phyloP scores from a whole-genome alignment of 176 grass and related monocot species.

The Stipa capillata region DNA sequence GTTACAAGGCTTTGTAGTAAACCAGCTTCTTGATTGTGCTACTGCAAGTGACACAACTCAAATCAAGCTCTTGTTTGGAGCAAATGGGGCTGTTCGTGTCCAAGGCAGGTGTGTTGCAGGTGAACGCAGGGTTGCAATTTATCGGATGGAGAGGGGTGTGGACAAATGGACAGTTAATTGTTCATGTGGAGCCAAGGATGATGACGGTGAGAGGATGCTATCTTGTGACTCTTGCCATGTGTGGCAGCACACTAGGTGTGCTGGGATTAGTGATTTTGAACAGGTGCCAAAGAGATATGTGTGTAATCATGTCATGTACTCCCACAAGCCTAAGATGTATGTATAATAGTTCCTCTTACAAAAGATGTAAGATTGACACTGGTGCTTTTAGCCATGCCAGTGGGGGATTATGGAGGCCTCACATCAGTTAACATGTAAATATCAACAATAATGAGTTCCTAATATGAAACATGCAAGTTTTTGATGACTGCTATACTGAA shows the following conservation, averaged over 20 bases:
- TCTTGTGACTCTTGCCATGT: constrained; percentile 64
- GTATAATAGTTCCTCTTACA: constrained; percentile 19
- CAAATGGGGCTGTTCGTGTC: constrained; percentile 17
- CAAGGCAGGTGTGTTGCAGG: constrained; percentile 29
- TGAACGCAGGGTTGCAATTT: constrained; percentile 32
- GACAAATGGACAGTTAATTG: constrained; percentile 71
- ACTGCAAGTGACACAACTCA: constrained; percentile 30
- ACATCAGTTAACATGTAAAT: constrained; percentile 32
- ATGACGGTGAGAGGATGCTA: constrained; percentile 86
- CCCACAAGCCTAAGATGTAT: constrained; percentile 24
- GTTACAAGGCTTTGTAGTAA: constrained; percentile 42
- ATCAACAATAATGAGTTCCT: background rate
- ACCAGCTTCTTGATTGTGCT: constrained; percentile 47
- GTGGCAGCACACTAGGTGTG: constrained; percentile 79
- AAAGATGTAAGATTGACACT: constrained; percentile 26
- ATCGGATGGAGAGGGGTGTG: constrained; percentile 57
- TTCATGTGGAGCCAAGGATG: constrained; percentile 60
- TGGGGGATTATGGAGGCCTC: constrained; percentile 20
- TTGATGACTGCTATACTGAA: background rate
- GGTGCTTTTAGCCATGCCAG: constrained; percentile 18
- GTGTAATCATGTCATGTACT: constrained; percentile 47
- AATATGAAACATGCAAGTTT: background rate
- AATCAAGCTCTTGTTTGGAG: constrained; percentile 48
- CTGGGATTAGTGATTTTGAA: constrained; percentile 56
- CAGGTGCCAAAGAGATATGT: constrained; percentile 55